Evolutionary conservation across 331 rosid species (phyloP), one percentile per base, ranked within the genome.

Genomic region (Erythrophleum ivorense): DNA sequence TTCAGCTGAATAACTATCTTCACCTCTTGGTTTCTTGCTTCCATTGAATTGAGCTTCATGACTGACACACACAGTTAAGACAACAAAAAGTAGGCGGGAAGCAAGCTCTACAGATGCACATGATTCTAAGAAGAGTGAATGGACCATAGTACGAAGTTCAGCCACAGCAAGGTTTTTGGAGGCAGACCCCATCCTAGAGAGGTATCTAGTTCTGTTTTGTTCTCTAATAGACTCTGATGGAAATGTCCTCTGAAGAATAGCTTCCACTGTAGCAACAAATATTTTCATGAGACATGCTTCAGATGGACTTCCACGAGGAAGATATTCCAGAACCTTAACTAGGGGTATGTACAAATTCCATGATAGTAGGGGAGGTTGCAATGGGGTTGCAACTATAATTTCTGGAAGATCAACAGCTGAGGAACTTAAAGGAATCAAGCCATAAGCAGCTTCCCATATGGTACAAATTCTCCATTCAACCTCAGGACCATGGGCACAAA

Each of bases 381-480:
- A 84, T 38, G 98, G 98, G 78, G 98, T 82, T 66, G 98, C 95
- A 54, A 94, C 98, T 84, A 94, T 55, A 71, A 94, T 91, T 78
- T 94, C 98, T 6, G 98, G 98, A 65, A 94, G 98, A 82, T 94
- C 98, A 75, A 94, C 98, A 15, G 89, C 92, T 7, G 91, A 91
- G 66, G 98, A 94, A 82, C 96, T 94, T 85, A 94, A 80, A 18
- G 97, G 98, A 81, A 94, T 94, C 64, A 94, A 81, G 55, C 98
- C 97, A 84, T 94, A 94, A 36, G 98, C 97, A 73, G 98, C 98
- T 86, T 94, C 98, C 98, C 98, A 94, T 50, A 94, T 94, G 64
- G 97, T 94, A 87, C 98, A 94, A 70, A 91, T 94, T 86, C 98
- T 86, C 98, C 98, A 91, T 85, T 94, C 98, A 83, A 91, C 98